Percentiles rank a stretch among this genome's conserved stretches.
These are phyloP conservation scores for Pyricularia pennisetigena DNA, from an alignment of 2,329 filamentous ascomycete genomes.

Conservation along the genomic window DNA sequence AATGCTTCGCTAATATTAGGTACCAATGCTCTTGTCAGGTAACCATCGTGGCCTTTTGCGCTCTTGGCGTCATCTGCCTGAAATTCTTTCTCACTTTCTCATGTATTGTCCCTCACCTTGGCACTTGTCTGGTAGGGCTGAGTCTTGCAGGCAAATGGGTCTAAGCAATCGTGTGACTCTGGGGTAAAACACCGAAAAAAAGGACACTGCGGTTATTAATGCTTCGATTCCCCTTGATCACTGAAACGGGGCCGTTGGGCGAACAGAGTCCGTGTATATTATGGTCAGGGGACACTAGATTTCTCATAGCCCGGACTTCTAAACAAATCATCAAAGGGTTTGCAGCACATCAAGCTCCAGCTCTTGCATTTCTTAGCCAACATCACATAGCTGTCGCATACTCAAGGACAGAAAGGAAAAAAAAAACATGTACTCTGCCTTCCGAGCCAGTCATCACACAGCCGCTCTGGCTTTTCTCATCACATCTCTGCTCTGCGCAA, in stretches of 20 bases:
- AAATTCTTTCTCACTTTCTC: not conserved
- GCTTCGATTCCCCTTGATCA: not conserved
- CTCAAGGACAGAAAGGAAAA: not conserved
- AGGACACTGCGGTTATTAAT: not conserved
- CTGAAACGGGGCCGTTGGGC: not conserved
- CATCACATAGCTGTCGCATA: not conserved
- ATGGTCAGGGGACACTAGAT: not conserved
- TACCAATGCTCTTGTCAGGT: not conserved
- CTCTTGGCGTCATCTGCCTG: not conserved
- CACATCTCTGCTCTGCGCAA: not conserved
- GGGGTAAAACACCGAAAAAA: too few species aligned
- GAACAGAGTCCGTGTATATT: not conserved
- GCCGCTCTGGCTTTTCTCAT: not conserved
- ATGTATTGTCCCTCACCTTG: not conserved
- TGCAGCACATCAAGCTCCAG: too few species aligned
- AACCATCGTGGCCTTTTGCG: not conserved
- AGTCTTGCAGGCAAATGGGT: not conserved
- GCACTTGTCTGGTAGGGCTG: not conserved
- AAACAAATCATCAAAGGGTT: not conserved
- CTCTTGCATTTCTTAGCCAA: not conserved
- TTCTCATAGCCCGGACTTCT: not conserved
- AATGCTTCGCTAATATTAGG: not conserved
- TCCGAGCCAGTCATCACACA: not conserved
- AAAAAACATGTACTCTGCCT: not conserved
- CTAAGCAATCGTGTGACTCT: not conserved